These are phyloP conservation scores for Cudoniella acicularis DNA, from an alignment of 495 filamentous ascomycete genomes.

Conservation along the genomic window DNA sequence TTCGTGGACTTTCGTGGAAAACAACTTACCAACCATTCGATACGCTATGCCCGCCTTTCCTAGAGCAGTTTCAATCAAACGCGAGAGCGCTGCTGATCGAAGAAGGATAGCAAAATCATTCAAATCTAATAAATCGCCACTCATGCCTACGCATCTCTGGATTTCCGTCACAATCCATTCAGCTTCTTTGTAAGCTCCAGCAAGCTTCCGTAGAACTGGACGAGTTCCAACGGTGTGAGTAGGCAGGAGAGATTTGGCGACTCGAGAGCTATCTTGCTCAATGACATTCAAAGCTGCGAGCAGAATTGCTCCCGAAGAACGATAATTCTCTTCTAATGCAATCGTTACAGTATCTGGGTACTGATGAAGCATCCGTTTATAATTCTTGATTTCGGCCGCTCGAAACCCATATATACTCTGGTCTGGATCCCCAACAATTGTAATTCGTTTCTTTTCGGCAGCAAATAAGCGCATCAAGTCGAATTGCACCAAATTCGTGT, in stretches of 20 bases:
- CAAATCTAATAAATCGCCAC: conserved; percentile 64
- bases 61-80: conserved; percentile 78
- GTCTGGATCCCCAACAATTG: conserved; percentile 95
- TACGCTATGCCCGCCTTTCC: conserved; percentile 87
- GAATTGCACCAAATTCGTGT: conserved; percentile 94
- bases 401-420: conserved; percentile 98
- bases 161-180: conserved; percentile 90
- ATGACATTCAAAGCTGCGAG: conserved; percentile 80
- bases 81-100: conserved; percentile 77
- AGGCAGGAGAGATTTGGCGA: conserved; percentile 71
- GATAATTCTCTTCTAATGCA: conserved; percentile 92
- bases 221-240: conserved; percentile 78
- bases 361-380: conserved; percentile 69
- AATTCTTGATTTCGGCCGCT: conserved; percentile 92
- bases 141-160: conserved; percentile 63
- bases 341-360: conserved; percentile 78
- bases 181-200: conserved; percentile 70
- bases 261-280: conserved; percentile 80
- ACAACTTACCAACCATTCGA: conserved; percentile 73
- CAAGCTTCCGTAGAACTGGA: conserved; percentile 79
- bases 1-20: not conserved
- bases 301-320: conserved; percentile 89
- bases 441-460: conserved; percentile 65
- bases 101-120: conserved; percentile 86
- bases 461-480: conserved; percentile 92